Conservation (phyloP, 2,329 filamentous ascomycete genomes). For the Parastagonospora nodorum region DNA sequence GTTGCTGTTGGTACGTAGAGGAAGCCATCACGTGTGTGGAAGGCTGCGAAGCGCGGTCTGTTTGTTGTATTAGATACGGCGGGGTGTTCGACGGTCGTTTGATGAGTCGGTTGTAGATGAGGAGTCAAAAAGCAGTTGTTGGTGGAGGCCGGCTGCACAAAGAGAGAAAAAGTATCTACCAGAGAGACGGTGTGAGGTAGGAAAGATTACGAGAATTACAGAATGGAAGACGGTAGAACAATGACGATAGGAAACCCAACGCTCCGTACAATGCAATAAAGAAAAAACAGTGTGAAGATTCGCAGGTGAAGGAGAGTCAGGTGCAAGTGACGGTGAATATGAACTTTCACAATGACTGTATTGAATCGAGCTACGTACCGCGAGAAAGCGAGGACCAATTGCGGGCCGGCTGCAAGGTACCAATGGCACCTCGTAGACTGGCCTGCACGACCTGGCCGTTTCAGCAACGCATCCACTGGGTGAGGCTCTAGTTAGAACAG, state of each 20-base stretch:
- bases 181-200: slow-evolving; percentile 27
- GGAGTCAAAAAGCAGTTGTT: not conserved
- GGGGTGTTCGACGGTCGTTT: slow-evolving; percentile 1
- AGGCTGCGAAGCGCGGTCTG: slow-evolving; percentile 40
- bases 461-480: slow-evolving; percentile 48
- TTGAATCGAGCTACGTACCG: slow-evolving; percentile 46
- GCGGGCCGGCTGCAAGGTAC: slow-evolving; percentile 41
- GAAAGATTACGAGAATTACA: slow-evolving; percentile 27
- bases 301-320: slow-evolving; percentile 20
- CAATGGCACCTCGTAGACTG: slow-evolving; percentile 46
- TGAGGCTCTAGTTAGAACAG: slow-evolving; percentile 50
- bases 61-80: slow-evolving; percentile 35
- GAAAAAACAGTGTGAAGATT: slow-evolving; percentile 31
- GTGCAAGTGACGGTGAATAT: slow-evolving; percentile 24
- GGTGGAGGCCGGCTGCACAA: slow-evolving; percentile 23
- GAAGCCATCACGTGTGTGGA: slow-evolving; percentile 50
- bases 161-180: slow-evolving; percentile 32
- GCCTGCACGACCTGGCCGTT: slow-evolving; percentile 47
- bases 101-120: slow-evolving; percentile 5
- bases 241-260: slow-evolving; percentile 26
- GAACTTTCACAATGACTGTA: slow-evolving; percentile 31
- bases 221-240: slow-evolving; percentile 33
- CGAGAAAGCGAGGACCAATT: slow-evolving; percentile 46
- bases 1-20: slow-evolving; percentile 59
- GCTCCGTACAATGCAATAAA: slow-evolving; percentile 46